Conservation (phyloP, 805 yeast genomes). For the Cyberlindnera mississippiensis region DNA sequence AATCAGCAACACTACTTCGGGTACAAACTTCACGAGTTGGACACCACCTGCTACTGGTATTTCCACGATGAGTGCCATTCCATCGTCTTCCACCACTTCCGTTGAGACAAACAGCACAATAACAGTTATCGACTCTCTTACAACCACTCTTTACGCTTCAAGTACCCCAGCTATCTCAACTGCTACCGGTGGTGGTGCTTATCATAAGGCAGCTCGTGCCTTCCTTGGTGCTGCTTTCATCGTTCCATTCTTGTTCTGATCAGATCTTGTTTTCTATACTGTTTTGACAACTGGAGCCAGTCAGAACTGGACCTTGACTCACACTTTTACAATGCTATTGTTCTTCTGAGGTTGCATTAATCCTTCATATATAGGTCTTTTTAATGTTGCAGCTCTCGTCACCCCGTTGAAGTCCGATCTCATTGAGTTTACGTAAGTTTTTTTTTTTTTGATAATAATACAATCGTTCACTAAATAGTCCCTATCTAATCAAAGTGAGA, state of each 20-base stretch:
- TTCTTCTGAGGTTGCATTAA: not conserved
- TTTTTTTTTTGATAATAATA: no score
- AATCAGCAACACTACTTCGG: no score
- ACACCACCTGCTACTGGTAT: not conserved
- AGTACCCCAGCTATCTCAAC: conserved; percentile 6
- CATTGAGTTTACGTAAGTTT: no score
- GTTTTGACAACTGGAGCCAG: no score
- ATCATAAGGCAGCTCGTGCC: conserved; percentile 6
- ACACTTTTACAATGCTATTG: no score
- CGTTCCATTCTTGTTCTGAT: conserved; percentile 10
- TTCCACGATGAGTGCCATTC: not conserved
- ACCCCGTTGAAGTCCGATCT: no score
- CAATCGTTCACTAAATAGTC: not conserved
- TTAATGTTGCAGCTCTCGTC: no score
- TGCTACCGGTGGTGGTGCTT: conserved; percentile 10
- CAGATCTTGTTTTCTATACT: no score
- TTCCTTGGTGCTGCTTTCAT: conserved; percentile 8
- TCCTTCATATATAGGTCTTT: no score
- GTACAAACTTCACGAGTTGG: no score
- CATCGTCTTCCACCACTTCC: no score
- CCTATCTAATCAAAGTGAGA: not conserved
- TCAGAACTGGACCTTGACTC: no score
- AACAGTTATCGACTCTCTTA: not conserved
- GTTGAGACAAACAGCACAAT: not conserved
- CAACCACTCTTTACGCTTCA: not conserved